Conservation (phyloP, 1,139 yeast species). For the Debaryomycetaceae sp. region DNA sequence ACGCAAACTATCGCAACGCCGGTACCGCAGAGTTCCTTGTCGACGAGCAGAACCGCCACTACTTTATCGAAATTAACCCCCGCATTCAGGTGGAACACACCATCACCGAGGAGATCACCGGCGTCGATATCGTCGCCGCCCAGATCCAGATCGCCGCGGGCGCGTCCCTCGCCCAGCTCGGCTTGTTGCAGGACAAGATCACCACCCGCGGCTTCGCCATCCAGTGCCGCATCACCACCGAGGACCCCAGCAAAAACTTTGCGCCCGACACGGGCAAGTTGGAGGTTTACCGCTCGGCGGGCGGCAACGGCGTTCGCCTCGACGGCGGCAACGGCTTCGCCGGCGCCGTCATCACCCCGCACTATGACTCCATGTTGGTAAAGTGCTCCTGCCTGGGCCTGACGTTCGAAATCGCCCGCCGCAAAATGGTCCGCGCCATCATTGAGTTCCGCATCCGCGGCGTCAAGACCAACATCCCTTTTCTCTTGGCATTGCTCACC, state of each 20-base stretch:
- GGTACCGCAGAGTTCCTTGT: constrained; percentile 98
- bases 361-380: constrained; percentile 96
- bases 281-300: constrained; percentile 96
- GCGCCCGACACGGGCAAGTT: constrained; percentile 98
- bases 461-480: constrained; percentile 96
- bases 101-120: constrained; percentile 97
- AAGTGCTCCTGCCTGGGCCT: constrained; percentile 96
- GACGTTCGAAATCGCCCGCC: constrained; percentile 89
- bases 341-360: constrained; percentile 96
- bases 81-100: constrained; percentile 99
- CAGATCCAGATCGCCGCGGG: constrained; percentile 99
- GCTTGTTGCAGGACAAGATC: constrained; percentile 86
- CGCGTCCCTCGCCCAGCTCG: constrained; percentile 84
- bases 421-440: constrained; percentile 94
- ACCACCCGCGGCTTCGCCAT: constrained; percentile 96
- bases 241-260: constrained; percentile 92
- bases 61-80: constrained; percentile 96
- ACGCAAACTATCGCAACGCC: constrained; percentile 89
- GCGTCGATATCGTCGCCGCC: constrained; percentile 96
- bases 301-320: constrained; percentile 98
- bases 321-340: constrained; percentile 99
- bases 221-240: constrained; percentile 98
- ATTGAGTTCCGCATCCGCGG: constrained; percentile 98
- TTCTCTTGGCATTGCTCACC: constrained; percentile 84
- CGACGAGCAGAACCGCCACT: constrained; percentile 88